Percentiles rank a stretch among this genome's conserved stretches.
These are phyloP conservation scores for Lactarius indigo DNA, from an alignment of 768 basidiomycete genomes.

Conservation along the genomic window DNA sequence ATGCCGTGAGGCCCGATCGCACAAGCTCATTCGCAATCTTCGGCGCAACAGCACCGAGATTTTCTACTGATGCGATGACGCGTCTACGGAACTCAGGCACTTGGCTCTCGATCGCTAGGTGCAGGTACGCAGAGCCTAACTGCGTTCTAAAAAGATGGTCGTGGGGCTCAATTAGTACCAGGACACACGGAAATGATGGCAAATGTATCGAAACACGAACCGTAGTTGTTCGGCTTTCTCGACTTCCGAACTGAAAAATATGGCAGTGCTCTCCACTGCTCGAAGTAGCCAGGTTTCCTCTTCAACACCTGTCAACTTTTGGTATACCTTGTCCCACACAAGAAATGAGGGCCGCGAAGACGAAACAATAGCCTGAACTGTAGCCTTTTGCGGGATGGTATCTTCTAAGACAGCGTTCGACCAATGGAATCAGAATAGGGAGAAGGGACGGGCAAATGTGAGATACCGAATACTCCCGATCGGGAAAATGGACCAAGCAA, in stretches of 20 bases:
- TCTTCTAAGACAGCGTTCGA: slow-evolving; percentile 39
- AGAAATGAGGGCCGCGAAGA: slow-evolving; percentile 79
- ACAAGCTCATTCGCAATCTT: slow-evolving; percentile 49
- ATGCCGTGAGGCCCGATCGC: slow-evolving; percentile 53
- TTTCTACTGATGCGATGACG: slow-evolving; percentile 42
- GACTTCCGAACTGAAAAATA: slow-evolving; percentile 48
- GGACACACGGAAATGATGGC: neutral
- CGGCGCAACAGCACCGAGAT: slow-evolving; percentile 40
- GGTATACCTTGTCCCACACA: slow-evolving; percentile 83
- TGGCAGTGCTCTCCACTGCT: slow-evolving; percentile 50
- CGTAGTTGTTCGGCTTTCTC: slow-evolving; percentile 51
- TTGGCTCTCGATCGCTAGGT: slow-evolving; percentile 61
- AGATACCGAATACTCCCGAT: slow-evolving; percentile 53
- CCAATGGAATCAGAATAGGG: slow-evolving; percentile 17
- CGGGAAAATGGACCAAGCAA: slow-evolving; percentile 59
- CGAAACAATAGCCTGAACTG: slow-evolving; percentile 43
- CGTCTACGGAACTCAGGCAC: slow-evolving; percentile 51
- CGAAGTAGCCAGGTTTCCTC: slow-evolving; percentile 79
- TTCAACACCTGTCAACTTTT: slow-evolving; percentile 55
- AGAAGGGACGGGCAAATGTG: slow-evolving; percentile 19
- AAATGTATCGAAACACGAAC: slow-evolving; percentile 36
- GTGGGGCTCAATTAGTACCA: neutral
- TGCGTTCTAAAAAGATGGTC: slow-evolving; percentile 41
- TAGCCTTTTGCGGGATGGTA: slow-evolving; percentile 45
- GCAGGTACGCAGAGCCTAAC: slow-evolving; percentile 63